Base-by-base conservation (phyloP, 371 early-diverging fungal genomes). In the Rhizopus arrhizus region DNA sequence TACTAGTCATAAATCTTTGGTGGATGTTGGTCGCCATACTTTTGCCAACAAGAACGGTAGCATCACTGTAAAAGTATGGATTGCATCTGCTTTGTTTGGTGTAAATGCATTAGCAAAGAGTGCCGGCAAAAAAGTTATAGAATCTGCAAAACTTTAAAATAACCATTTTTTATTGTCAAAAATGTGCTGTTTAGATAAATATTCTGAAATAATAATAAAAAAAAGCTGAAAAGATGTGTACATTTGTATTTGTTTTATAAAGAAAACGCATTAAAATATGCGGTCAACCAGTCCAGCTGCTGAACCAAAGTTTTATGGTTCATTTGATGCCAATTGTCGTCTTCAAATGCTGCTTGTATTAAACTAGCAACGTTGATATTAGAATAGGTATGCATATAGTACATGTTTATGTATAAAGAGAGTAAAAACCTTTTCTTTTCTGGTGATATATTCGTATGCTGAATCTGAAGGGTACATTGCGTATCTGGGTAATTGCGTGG, bases 21-120 rank as follows among this genome's bases (percentile, higher is more conserved):
- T 81, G 2, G 78, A 81, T 67, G 78, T 70, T 3, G 81, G 81
- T 32, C 76, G 81, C 36, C 81, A 81, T 55, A 73, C 81, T 1
- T 78, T 81, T 68, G 69, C 78, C 33, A 81, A 78, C 59, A 74
- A 73, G 64, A 81, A 81, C 52, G 81, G 81, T 58, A 73, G 72
- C 46, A 81, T 81, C 59, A 81, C 81, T 43, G 77, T 81, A 56
- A 81, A 81, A 61, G 81, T 81, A 13, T 81, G 81, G 81, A 76
- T 81, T 38, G 65, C 78, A 22, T 61, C 73, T 62, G 78, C 81
- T 16, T 56, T 81, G 41, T 81, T 81, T 67, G 81, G 81, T 66
- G 81, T 73, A 11, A 69, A 70, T 61, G 78, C 81, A 28, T 49
- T 77, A 15, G 68, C 72, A 40, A 75, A 66, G 16, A 73, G 72